These are phyloP conservation scores for Chloranthus sessilifolius DNA, from an alignment of 164 flowering plant genomes.

Conservation along the genomic window DNA sequence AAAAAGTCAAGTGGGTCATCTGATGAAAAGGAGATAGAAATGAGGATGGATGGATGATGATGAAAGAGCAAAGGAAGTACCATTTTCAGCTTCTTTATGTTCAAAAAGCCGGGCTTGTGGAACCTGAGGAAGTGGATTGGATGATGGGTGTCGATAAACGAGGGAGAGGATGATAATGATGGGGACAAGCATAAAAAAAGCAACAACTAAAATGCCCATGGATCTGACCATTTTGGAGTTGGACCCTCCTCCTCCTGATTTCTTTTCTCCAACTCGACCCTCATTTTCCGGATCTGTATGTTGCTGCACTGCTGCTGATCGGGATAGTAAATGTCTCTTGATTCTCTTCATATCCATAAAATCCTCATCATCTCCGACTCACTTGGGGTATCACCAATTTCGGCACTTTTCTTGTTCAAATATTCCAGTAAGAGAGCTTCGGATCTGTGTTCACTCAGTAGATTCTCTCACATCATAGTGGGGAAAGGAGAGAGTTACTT, in stretches of 20 bases:
- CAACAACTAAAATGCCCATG: constrained; percentile 38
- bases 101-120: constrained; percentile 23
- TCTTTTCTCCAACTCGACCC: constrained; percentile 22
- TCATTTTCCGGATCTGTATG: constrained; percentile 23
- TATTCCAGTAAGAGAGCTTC: neutral
- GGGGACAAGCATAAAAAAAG: constrained; percentile 36
- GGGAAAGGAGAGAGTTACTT: no score
- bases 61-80: neutral
- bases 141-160: constrained; percentile 32
- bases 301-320: no score
- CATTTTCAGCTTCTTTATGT: neutral
- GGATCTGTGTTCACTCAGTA: no score
- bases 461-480: no score
- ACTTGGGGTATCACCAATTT: constrained; percentile 13
- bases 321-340: constrained; percentile 14
- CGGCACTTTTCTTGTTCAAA: neutral
- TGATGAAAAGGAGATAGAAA: no score
- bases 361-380: constrained; percentile 14
- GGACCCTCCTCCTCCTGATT: no score
- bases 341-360: constrained; percentile 36
- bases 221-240: constrained; percentile 21
- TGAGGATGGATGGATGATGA: no score
- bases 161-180: constrained; percentile 40
- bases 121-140: constrained; percentile 28
- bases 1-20: no score